Evolutionary conservation across 192 early-diverging fungal species (phyloP).

Genomic region (Chytriomyces sp.): DNA sequence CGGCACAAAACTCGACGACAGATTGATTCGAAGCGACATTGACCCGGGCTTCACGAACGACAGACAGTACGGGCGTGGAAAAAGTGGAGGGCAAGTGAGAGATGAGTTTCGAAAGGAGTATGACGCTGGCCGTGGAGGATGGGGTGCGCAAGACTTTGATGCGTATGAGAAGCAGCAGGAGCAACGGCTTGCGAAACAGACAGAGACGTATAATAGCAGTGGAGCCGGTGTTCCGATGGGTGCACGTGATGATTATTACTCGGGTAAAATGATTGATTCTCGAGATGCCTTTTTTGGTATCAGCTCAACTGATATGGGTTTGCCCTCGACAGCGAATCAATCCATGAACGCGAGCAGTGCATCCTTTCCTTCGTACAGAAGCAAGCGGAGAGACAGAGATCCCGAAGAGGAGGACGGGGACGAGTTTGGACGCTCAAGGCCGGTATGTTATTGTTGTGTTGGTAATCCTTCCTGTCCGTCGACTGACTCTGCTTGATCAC

Average conservation of each 20-base stretch:
- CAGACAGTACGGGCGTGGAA: slow-evolving; percentile 94
- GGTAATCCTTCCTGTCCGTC: slow-evolving; percentile 39
- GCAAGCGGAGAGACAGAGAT: slow-evolving; percentile 38
- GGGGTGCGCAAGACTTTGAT: slow-evolving; percentile 72
- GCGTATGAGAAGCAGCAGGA: slow-evolving; percentile 47
- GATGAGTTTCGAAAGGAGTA: slow-evolving; percentile 96
- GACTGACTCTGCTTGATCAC: not conserved
- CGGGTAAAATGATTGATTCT: not conserved
- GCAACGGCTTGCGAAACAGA: slow-evolving; percentile 56
- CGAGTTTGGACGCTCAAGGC: slow-evolving; percentile 30
- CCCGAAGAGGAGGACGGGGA: slow-evolving; percentile 49
- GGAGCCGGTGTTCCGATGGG: slow-evolving; percentile 30
- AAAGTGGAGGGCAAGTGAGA: slow-evolving; percentile 91
- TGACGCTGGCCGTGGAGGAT: slow-evolving; percentile 94
- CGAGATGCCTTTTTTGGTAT: not conserved
- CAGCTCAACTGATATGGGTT: not conserved
- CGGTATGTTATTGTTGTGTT: slow-evolving; percentile 15
- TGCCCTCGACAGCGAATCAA: not conserved
- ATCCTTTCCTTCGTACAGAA: slow-evolving; percentile 18
- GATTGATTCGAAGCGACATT: slow-evolving; percentile 91
- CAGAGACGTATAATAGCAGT: slow-evolving; percentile 63
- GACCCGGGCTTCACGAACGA: slow-evolving; percentile 94
- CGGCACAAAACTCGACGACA: slow-evolving; percentile 94
- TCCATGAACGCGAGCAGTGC: not conserved
- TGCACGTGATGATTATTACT: slow-evolving; percentile 31